Evolutionary conservation across 441 rosid species (phyloP), one percentile per base, ranked within the genome.

Genomic region (Aleurites moluccanus): DNA sequence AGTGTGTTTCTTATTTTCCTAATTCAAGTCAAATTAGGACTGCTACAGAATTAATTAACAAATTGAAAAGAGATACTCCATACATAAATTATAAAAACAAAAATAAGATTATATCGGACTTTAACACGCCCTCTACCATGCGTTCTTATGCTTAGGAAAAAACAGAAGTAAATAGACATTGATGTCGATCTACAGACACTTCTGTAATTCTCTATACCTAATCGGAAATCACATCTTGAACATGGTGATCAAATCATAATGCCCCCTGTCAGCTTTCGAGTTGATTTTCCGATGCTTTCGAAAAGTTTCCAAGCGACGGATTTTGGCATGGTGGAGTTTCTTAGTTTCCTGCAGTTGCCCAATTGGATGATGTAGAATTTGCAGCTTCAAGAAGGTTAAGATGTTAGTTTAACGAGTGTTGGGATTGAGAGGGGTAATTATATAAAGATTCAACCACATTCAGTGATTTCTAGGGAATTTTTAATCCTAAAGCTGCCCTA

Each of bases 321-420:
- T 64, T 15, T 71, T 81, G 0, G n/a, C 75, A 75, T 21, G 69
- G 78, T 2, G 80, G 73, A 6, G 81, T 83, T 4, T 14, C 16
- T 0, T 76, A 78, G 70, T 84, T 81, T n/a, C n/a, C n/a, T n/a
- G n/a, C n/a, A n/a, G n/a, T 69, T 81, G 44, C 78, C 79, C 2
- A 30, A 35, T 1, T 75, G 81, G 80, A 75, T 72, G 81, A 81
- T 84, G 80, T 49, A 79, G 56, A 70, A 77, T 61, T 81, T 75
- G 40, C 56, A 80, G 9, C 20, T 75, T 56, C 16, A 65, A 11
- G 76, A 74, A 25, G 77, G 80, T 2, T 66, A 79, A 3, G 6
- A 7, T 0, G 64, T 75, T 21, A 62, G 0, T 3, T 25, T 81
- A 23, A 75, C 49, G 35, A 64, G 64, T 8, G 56, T 1, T 3